Evolutionary conservation across 805 yeast genomes (phyloP).

Genomic region (Pichia occidentalis): DNA sequence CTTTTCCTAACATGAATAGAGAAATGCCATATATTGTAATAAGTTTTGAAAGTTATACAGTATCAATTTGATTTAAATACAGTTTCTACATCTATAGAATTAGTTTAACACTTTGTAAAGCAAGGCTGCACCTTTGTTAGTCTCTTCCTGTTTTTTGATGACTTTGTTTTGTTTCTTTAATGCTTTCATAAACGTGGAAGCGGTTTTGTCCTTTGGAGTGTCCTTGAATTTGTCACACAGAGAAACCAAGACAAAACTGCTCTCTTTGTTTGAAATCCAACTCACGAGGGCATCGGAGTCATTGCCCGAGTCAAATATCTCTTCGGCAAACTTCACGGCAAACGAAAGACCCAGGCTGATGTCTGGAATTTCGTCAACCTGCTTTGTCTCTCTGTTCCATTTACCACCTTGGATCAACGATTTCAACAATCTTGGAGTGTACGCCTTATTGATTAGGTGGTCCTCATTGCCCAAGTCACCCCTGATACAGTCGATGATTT

Average conservation of each 20-base stretch:
- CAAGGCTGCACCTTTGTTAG: slow-evolving; percentile 62
- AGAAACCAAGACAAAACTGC: slow-evolving; percentile 78
- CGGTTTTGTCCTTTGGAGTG: slow-evolving; percentile 32
- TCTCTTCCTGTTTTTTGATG: slow-evolving; percentile 33
- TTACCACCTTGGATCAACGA: slow-evolving; percentile 79
- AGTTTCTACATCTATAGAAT: too few species aligned
- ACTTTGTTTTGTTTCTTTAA: slow-evolving; percentile 46
- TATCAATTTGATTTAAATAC: too few species aligned
- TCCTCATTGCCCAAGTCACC: slow-evolving; percentile 62
- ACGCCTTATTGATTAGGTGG: slow-evolving; percentile 66
- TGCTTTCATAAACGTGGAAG: slow-evolving; percentile 43
- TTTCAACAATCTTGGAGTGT: slow-evolving; percentile 66
- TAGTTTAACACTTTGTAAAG: slow-evolving; percentile 32
- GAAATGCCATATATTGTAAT: too few species aligned
- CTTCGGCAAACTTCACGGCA: slow-evolving; percentile 44
- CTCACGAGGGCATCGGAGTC: slow-evolving; percentile 42
- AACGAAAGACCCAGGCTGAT: slow-evolving; percentile 53
- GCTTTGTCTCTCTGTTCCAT: slow-evolving; percentile 63
- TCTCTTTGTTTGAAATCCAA: slow-evolving; percentile 62
- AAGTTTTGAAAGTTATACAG: too few species aligned
- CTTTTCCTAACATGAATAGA: too few species aligned
- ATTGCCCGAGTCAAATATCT: slow-evolving; percentile 42
- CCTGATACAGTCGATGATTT: slow-evolving; percentile 50
- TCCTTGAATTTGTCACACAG: slow-evolving; percentile 59
- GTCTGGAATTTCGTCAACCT: slow-evolving; percentile 35